Percentiles rank a stretch among this genome's conserved stretches.
Conservation (phyloP, 129 eudicot genomes). For the Apium graveolens region DNA sequence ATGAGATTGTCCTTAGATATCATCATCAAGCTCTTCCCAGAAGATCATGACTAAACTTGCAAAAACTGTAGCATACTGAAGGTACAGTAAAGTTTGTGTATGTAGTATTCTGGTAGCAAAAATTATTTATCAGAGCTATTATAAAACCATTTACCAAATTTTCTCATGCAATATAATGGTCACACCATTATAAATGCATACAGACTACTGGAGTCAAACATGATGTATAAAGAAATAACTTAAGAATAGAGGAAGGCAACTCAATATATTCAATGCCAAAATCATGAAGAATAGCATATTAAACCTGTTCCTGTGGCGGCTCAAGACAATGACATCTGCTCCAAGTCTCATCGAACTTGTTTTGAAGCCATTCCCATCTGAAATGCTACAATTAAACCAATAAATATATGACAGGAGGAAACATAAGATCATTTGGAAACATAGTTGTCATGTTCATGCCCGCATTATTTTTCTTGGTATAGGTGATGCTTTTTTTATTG, state of each 20-base stretch:
- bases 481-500: not conserved
- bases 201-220: not conserved
- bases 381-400: constrained; percentile 43
- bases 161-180: not conserved
- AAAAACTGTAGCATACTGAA: too few species aligned
- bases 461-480: not conserved
- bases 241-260: not conserved
- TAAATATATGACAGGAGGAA: constrained; percentile 26
- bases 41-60: too few species aligned
- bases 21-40: not conserved
- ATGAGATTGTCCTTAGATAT: not conserved
- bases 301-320: constrained; percentile 41
- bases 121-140: not conserved
- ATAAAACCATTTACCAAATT: not conserved
- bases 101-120: not conserved
- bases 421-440: not conserved
- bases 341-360: constrained; percentile 77
- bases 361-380: constrained; percentile 82
- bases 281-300: not conserved
- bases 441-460: not conserved
- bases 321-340: constrained; percentile 65
- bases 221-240: not conserved
- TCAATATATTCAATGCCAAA: not conserved
- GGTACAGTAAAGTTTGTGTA: too few species aligned
- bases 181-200: not conserved